Conservation (phyloP, 2,329 filamentous ascomycete genomes). For the Claviceps maximensis region DNA sequence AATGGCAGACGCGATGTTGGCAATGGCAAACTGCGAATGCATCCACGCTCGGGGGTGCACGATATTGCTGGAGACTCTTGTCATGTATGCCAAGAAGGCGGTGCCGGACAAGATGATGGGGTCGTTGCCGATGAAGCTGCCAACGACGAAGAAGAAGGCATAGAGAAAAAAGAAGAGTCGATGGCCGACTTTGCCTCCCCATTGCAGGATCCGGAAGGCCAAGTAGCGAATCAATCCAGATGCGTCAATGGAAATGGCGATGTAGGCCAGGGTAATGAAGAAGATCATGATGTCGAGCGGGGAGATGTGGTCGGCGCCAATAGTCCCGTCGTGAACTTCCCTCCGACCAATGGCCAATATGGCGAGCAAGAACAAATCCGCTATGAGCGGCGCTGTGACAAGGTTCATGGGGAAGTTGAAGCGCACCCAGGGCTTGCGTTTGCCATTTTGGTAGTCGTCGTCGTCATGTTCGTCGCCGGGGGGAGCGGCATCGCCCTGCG, state of each 20-base stretch:
- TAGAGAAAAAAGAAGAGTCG: slow-evolving; percentile 62
- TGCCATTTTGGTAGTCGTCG: slow-evolving; percentile 14
- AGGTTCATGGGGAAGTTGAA: slow-evolving; percentile 54
- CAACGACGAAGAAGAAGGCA: slow-evolving; percentile 54
- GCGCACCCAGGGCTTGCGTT: slow-evolving; percentile 29
- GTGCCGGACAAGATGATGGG: slow-evolving; percentile 64
- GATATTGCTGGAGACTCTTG: slow-evolving; percentile 60
- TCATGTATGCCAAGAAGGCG: slow-evolving; percentile 66
- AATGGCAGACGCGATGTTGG: slow-evolving; percentile 63
- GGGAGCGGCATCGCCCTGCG: slow-evolving; percentile 12
- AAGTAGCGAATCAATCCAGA: slow-evolving; percentile 59
- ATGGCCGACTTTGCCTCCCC: slow-evolving; percentile 53
- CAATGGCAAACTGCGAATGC: slow-evolving; percentile 55
- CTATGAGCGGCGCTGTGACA: slow-evolving; percentile 56
- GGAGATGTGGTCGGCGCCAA: slow-evolving; percentile 51
- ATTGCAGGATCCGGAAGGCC: slow-evolving; percentile 56
- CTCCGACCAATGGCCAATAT: slow-evolving; percentile 52
- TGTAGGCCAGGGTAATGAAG: slow-evolving; percentile 62
- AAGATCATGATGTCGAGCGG: slow-evolving; percentile 64
- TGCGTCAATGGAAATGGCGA: slow-evolving; percentile 65
- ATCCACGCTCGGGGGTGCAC: slow-evolving; percentile 61
- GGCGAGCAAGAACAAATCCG: slow-evolving; percentile 57
- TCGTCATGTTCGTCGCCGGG: slow-evolving; percentile 10
- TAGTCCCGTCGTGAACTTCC: slow-evolving; percentile 56
- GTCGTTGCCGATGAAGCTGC: slow-evolving; percentile 60